These are phyloP conservation scores for Dalbergia oliveri DNA, from an alignment of 306 rosid genomes.

Conservation along the genomic window DNA sequence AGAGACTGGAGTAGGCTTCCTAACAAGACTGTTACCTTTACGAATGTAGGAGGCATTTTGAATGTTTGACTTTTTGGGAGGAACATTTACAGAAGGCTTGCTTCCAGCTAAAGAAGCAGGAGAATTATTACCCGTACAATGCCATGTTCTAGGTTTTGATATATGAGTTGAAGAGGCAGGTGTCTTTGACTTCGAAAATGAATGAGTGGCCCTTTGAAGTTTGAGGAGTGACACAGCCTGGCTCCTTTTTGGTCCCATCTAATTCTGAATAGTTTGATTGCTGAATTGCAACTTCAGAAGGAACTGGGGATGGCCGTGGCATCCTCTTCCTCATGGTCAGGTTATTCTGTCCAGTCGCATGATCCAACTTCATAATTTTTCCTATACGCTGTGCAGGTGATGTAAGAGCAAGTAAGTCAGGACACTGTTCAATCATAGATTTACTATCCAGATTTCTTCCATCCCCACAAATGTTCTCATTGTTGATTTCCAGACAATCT, in stretches of 20 bases:
- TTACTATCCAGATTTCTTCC: constrained; percentile 43
- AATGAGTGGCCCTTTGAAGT: constrained; percentile 38
- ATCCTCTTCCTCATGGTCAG: constrained; percentile 48
- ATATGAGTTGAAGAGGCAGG: constrained; percentile 55
- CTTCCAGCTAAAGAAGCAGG: constrained; percentile 42
- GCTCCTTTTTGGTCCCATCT: constrained; percentile 59
- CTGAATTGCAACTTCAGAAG: constrained; percentile 53
- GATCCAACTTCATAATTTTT: constrained; percentile 45
- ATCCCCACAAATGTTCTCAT: constrained; percentile 52
- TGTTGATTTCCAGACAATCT: constrained; percentile 43
- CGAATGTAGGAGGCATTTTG: constrained; percentile 80
- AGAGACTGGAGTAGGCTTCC: constrained; percentile 69
- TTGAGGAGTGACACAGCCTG: constrained; percentile 47
- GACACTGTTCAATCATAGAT: constrained; percentile 54
- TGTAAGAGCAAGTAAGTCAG: constrained; percentile 42
- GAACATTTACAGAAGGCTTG: constrained; percentile 52
- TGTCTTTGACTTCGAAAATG: constrained; percentile 42
- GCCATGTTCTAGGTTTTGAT: constrained; percentile 78
- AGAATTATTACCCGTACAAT: constrained; percentile 59
- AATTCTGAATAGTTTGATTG: constrained; percentile 44
- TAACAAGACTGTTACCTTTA: constrained; percentile 90
- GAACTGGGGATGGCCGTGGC: constrained; percentile 53
- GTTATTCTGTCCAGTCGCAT: constrained; percentile 45
- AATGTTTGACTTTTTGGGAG: constrained; percentile 61
- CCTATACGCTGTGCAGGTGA: constrained; percentile 44